These are phyloP conservation scores for Curvularia sp. DNA, from an alignment of 2,329 filamentous ascomycete species.

Conservation along the genomic window DNA sequence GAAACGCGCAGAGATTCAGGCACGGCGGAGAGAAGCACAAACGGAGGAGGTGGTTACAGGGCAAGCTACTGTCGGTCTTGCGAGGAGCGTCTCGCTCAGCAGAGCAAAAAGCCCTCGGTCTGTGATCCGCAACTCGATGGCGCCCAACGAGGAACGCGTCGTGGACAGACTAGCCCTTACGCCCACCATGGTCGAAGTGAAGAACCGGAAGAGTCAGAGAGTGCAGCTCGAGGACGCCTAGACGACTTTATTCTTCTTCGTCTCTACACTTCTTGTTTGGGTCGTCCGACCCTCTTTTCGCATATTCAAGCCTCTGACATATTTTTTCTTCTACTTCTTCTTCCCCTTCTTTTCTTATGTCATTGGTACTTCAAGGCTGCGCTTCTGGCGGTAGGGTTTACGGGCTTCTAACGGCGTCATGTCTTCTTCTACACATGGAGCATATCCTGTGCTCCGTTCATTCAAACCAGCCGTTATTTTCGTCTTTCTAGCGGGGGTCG, in stretches of 20 bases:
- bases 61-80: slow-evolving; percentile 44
- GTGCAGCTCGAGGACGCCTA: slow-evolving; percentile 48
- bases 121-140: slow-evolving; percentile 23
- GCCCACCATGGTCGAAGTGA: slow-evolving; percentile 48
- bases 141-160: slow-evolving; percentile 29
- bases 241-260: slow-evolving; percentile 9
- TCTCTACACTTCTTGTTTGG: slow-evolving; percentile 5
- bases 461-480: slow-evolving; percentile 3
- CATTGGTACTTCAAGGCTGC: neutral
- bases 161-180: slow-evolving; percentile 41
- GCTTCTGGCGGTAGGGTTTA: slow-evolving; percentile 9
- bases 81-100: slow-evolving; percentile 43
- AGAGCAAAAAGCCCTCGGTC: slow-evolving; percentile 36
- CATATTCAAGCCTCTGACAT: neutral
- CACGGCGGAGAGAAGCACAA: slow-evolving; percentile 11
- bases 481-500: slow-evolving; percentile 11
- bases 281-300: neutral
- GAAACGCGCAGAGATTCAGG: slow-evolving; percentile 19
- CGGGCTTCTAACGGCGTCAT: neutral
- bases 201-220: slow-evolving; percentile 46
- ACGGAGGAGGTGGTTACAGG: slow-evolving; percentile 5
- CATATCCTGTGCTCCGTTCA: slow-evolving; percentile 5
- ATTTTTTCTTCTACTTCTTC: neutral
- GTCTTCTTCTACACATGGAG: slow-evolving; percentile 12
- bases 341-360: slow-evolving; percentile 5